These are phyloP conservation scores for Linum tenue DNA, from an alignment of 345 rosid genomes.

Conservation along the genomic window DNA sequence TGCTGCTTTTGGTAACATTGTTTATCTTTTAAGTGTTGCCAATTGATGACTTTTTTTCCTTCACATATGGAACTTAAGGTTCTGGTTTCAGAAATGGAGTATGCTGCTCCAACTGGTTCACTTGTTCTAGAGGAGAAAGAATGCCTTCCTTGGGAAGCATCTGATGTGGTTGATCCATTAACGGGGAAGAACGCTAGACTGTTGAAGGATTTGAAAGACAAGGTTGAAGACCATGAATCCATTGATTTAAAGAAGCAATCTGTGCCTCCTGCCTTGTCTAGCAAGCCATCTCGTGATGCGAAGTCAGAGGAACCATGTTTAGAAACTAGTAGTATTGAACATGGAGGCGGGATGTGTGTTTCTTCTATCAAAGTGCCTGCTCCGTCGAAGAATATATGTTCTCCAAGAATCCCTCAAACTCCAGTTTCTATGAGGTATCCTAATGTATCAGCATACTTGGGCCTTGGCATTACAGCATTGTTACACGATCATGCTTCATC, in stretches of 20 bases:
- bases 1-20: slow-evolving; percentile 2
- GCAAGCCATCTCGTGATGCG: slow-evolving; percentile 28
- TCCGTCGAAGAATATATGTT: slow-evolving; percentile 43
- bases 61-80: slow-evolving; percentile 34
- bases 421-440: slow-evolving; percentile 42
- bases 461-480: slow-evolving; percentile 67
- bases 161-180: slow-evolving; percentile 50
- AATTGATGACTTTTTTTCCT: slow-evolving; percentile 16
- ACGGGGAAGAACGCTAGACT: slow-evolving; percentile 23
- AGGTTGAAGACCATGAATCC: not conserved
- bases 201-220: not conserved
- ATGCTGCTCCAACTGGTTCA: slow-evolving; percentile 38
- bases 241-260: not conserved
- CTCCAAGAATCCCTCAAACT: slow-evolving; percentile 38
- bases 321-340: slow-evolving; percentile 32
- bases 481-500: slow-evolving; percentile 52
- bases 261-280: slow-evolving; percentile 12
- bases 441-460: slow-evolving; percentile 42
- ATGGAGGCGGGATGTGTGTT: slow-evolving; percentile 35
- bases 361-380: slow-evolving; percentile 33
- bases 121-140: slow-evolving; percentile 47
- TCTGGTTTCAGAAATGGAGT: slow-evolving; percentile 61
- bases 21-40: slow-evolving; percentile 2
- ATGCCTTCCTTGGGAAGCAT: slow-evolving; percentile 59
- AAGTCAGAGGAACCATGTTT: slow-evolving; percentile 23